Percentiles rank a stretch among this genome's conserved stretches.
Evolutionary conservation across 2,329 filamentous ascomycete species (phyloP).

Genomic region (Penicillium crustosum): DNA sequence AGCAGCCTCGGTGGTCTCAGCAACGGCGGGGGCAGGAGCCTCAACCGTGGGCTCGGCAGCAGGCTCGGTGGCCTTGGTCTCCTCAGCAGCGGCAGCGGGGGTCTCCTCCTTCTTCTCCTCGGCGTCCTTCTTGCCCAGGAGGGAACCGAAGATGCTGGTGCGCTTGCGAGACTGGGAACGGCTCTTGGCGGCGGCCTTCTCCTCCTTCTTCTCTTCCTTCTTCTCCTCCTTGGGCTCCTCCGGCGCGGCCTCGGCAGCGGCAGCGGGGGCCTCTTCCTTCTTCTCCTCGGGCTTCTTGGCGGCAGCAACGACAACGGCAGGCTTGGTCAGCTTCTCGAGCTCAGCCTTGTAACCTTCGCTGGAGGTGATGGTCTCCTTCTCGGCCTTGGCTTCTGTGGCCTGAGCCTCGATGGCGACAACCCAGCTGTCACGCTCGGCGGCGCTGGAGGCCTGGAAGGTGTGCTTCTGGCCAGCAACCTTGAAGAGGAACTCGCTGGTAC

Average conservation of each 20-base stretch:
- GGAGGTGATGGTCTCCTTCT: conserved; percentile 63
- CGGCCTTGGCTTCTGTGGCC: conserved; percentile 68
- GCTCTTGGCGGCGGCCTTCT: conserved; percentile 59
- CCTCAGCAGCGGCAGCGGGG: conserved; percentile 46
- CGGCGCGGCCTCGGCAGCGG: conserved; percentile 35
- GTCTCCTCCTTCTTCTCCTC: conserved; percentile 42
- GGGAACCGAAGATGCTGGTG: conserved; percentile 56
- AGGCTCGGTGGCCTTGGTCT: conserved; percentile 33
- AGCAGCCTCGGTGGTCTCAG: conserved; percentile 17
- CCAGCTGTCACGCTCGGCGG: conserved; percentile 89
- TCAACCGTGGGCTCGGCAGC: conserved; percentile 37
- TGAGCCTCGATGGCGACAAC: conserved; percentile 78
- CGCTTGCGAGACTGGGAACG: conserved; percentile 61
- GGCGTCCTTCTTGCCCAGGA: conserved; percentile 61
- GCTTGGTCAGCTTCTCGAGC: conserved; percentile 65
- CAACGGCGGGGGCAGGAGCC: conserved; percentile 31
- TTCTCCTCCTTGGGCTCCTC: conserved; percentile 29
- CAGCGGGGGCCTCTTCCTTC: conserved; percentile 35
- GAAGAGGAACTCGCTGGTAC: conserved; percentile 80
- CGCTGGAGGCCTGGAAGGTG: conserved; percentile 76
- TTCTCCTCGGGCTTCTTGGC: conserved; percentile 24
- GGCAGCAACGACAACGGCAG: conserved; percentile 37
- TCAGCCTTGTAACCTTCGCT: conserved; percentile 87
- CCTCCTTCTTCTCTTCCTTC: conserved; percentile 46
- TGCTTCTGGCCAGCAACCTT: conserved; percentile 86